Evolutionary conservation across 2,329 filamentous ascomycete species (phyloP).

Genomic region (Colletotrichum eleusines): DNA sequence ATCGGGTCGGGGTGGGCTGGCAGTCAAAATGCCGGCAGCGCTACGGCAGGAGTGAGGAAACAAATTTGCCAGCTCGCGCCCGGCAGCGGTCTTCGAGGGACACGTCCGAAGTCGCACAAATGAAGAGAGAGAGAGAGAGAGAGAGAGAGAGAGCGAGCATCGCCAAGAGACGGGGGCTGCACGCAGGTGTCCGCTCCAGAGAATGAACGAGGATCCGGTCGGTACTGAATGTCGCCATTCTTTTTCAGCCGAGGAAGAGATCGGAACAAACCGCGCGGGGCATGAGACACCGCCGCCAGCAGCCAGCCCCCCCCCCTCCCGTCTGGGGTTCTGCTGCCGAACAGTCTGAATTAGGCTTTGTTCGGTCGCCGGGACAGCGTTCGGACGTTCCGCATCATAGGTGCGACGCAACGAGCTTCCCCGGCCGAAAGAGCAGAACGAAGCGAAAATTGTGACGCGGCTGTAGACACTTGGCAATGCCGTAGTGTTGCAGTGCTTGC

Average conservation of each 20-base stretch:
- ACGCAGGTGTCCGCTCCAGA: conserved; percentile 23
- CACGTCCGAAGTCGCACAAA: conserved; percentile 36
- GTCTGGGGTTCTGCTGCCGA: conserved; percentile 17
- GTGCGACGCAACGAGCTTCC: conserved; percentile 20
- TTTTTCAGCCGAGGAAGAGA: conserved; percentile 28
- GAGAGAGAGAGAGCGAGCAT: no score
- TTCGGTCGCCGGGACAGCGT: conserved; percentile 35
- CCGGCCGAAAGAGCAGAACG: conserved; percentile 15
- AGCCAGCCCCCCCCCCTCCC: conserved; percentile 14
- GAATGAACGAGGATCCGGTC: not conserved
- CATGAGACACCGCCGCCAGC: not conserved
- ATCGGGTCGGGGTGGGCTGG: conserved; percentile 30
- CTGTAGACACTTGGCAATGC: not conserved
- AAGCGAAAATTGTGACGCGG: not conserved
- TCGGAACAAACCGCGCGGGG: conserved; percentile 12
- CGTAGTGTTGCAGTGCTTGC: not conserved
- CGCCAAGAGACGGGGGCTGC: conserved; percentile 31
- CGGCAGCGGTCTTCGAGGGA: conserved; percentile 16
- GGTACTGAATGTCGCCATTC: conserved; percentile 13
- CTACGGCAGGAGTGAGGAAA: conserved; percentile 23
- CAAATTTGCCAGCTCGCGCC: conserved; percentile 9
- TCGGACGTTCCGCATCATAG: conserved; percentile 26
- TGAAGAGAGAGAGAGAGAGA: no score
- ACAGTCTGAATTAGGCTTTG: conserved; percentile 24
- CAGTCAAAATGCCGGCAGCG: conserved; percentile 26